Percentiles rank a stretch among this genome's conserved stretches.
phyloP scores from a whole-genome alignment of 2,329 filamentous ascomycete genomes.

The Penicillium sp. region DNA sequence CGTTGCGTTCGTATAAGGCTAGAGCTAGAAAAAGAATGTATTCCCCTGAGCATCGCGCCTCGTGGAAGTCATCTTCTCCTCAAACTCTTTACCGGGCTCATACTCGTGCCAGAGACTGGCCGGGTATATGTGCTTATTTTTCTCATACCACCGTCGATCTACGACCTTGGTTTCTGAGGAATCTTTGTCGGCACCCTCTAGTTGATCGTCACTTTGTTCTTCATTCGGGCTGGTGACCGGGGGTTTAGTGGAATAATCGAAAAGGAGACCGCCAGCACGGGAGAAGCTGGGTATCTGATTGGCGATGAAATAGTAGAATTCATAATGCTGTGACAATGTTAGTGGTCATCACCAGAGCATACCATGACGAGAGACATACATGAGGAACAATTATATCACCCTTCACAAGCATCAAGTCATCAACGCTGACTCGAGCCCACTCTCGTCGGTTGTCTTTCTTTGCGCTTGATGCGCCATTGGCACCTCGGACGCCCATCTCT shows the following conservation, averaged over 20 bases:
- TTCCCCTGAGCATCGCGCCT: slow-evolving; percentile 85
- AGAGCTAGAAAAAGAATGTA: slow-evolving; percentile 71
- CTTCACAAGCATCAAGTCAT: slow-evolving; percentile 89
- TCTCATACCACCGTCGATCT: slow-evolving; percentile 92
- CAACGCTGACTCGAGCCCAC: slow-evolving; percentile 91
- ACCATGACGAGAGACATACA: slow-evolving; percentile 54
- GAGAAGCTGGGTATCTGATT: slow-evolving; percentile 63
- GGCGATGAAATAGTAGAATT: slow-evolving; percentile 94
- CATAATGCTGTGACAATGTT: slow-evolving; percentile 68
- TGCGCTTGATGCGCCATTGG: slow-evolving; percentile 43
- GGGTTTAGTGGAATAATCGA: slow-evolving; percentile 63
- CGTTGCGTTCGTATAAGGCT: background rate
- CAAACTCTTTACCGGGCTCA: slow-evolving; percentile 77
- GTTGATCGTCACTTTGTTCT: slow-evolving; percentile 51
- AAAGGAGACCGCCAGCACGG: slow-evolving; percentile 71
- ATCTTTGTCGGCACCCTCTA: slow-evolving; percentile 76
- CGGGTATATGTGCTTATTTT: slow-evolving; percentile 97
- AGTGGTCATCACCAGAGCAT: background rate
- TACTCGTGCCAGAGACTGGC: slow-evolving; percentile 95
- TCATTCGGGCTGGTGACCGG: slow-evolving; percentile 31
- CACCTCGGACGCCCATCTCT: slow-evolving; percentile 68
- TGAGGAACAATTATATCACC: slow-evolving; percentile 91
- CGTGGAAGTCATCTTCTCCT: slow-evolving; percentile 60
- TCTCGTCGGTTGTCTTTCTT: slow-evolving; percentile 64
- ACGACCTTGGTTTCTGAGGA: slow-evolving; percentile 86